Evolutionary conservation across 148 eudicot species (phyloP), one percentile per base, ranked within the genome.

Genomic region (Nepenthes mirabilis): DNA sequence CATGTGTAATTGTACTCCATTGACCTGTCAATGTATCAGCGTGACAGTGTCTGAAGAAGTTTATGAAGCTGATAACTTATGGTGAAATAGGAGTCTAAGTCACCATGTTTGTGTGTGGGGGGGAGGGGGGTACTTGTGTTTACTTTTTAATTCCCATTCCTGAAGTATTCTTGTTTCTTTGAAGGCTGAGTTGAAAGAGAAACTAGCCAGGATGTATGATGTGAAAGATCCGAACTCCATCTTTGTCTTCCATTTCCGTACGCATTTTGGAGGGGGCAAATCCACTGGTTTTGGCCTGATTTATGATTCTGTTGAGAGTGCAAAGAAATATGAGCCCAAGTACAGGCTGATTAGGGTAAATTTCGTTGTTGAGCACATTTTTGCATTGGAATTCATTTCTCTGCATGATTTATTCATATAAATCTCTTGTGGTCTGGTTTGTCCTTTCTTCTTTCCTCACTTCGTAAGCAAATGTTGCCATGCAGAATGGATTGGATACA

Each of bases 191-290:
- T 65, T 86, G 88, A 86, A 86, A 74, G 93, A 86, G 34, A 86
- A 86, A 37, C 62, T 86, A 43, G 70, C 85, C 1, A 78, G 79
- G 76, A 75, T 86, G 80, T 86, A 85, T 47, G 85, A 80, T 6
- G 93, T 80, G 57, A 76, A 65, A 37, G 93, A 85, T 36, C 53
- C 75, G 1, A 86, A 80, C 55, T 59, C 85, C 51, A 83, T 86
- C 55, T 86, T 83, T 68, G 88, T 86, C 5, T 86, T 86, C 74
- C 83, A 82, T 74, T 83, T 86, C 74, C 76, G 88, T 40, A 86
- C 93, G n/a, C 93, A 86, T 59, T 86, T 86, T 58, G 93, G 93
- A 73, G 93, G 93, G 1, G 93, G 93, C 67, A 86, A 86, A 70
- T 86, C 88, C n/a, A 83, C 93, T 32, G 93, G 93, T 2, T 86